Percentiles rank a stretch among this genome's conserved stretches.
Conservation (phyloP, 352 stramenopile species). For the Globisporangium emineosum region DNA sequence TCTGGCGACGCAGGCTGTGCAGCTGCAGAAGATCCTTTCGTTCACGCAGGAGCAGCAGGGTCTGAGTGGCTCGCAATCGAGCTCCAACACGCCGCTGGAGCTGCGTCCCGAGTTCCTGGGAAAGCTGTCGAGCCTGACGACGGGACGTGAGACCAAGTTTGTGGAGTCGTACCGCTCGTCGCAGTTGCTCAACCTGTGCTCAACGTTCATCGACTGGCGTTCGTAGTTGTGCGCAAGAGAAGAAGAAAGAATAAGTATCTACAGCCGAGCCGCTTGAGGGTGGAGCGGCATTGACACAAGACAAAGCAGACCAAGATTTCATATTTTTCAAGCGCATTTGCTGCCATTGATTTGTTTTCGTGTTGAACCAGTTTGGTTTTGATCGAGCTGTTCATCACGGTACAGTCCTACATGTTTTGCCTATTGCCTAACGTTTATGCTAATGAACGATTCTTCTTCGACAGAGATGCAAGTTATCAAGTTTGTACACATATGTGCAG, state of each 20-base stretch:
- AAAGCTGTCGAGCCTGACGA: conserved; percentile 36
- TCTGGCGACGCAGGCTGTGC: conserved; percentile 46
- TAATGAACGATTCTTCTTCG: conserved; percentile 5
- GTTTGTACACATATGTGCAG: not conserved
- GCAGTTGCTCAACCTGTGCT: conserved; percentile 54
- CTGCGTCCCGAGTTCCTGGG: conserved; percentile 47
- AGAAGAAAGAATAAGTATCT: not conserved
- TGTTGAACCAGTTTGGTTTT: not conserved
- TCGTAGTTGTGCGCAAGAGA: conserved; percentile 21
- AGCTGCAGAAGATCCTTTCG: conserved; percentile 47
- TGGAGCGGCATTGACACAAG: not conserved
- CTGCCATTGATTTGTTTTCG: not conserved
- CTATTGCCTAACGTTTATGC: conserved; percentile 3
- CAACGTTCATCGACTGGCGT: conserved; percentile 61
- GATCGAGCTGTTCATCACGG: conserved; percentile 4
- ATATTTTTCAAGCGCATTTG: conserved; percentile 2
- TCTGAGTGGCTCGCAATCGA: conserved; percentile 14
- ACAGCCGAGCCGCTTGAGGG: not conserved
- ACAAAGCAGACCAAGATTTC: not conserved
- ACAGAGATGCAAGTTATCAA: not conserved
- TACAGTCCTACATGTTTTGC: conserved; percentile 1
- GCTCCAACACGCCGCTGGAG: conserved; percentile 30
- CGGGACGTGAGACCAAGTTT: conserved; percentile 42
- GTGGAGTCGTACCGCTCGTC: conserved; percentile 55
- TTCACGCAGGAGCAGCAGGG: conserved; percentile 44